These are phyloP conservation scores for Sabuloglossum arenarium DNA, from an alignment of 495 filamentous ascomycete species.

Conservation along the genomic window DNA sequence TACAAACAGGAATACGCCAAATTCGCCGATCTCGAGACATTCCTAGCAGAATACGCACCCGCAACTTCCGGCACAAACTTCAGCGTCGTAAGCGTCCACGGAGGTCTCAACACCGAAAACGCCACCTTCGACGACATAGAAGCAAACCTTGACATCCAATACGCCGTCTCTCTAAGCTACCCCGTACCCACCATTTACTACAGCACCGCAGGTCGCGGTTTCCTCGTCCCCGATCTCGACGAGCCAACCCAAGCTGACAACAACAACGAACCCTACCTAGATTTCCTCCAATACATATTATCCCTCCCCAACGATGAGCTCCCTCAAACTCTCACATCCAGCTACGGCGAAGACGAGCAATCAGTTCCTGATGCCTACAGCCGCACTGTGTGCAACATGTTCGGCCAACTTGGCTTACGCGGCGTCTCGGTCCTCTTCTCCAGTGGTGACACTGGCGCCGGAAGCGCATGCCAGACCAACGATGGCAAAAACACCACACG, in stretches of 20 bases:
- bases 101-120: slow-evolving; percentile 30
- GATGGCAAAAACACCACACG: slow-evolving; percentile 42
- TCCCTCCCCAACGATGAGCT: slow-evolving; percentile 35
- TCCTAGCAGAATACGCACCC: slow-evolving; percentile 13
- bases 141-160: slow-evolving; percentile 61
- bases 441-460: slow-evolving; percentile 53
- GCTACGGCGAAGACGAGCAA: slow-evolving; percentile 68
- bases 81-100: slow-evolving; percentile 37
- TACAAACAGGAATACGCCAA: slow-evolving; percentile 12
- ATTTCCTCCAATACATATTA: slow-evolving; percentile 45
- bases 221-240: slow-evolving; percentile 40
- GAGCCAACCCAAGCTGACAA: slow-evolving; percentile 28
- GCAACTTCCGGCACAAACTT: slow-evolving; percentile 32
- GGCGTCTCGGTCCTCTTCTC: slow-evolving; percentile 56
- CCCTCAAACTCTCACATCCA: slow-evolving; percentile 56
- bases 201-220: slow-evolving; percentile 42
- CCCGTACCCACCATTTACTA: slow-evolving; percentile 43
- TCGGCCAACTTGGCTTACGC: slow-evolving; percentile 49
- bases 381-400: slow-evolving; percentile 44
- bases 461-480: slow-evolving; percentile 40
- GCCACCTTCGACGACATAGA: slow-evolving; percentile 29
- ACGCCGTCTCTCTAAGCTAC: slow-evolving; percentile 35
- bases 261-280: slow-evolving; percentile 58
- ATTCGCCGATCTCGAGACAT: slow-evolving; percentile 16
- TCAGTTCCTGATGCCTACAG: slow-evolving; percentile 49